Conservation (phyloP, 2,329 filamentous ascomycete species). For the Bisporella sp. region DNA sequence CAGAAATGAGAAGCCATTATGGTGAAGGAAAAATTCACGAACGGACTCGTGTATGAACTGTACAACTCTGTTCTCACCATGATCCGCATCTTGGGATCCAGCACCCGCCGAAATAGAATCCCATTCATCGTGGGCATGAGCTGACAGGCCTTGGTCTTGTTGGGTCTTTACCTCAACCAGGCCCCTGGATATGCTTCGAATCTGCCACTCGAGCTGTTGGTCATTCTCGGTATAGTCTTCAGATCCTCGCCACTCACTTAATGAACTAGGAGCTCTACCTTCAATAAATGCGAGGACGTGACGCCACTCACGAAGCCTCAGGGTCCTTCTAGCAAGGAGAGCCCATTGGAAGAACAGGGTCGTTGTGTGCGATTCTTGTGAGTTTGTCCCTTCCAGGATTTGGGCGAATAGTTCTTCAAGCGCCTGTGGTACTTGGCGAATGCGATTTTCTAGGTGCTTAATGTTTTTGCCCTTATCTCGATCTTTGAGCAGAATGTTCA, state of each 20-base stretch:
- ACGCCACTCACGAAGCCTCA: neutral
- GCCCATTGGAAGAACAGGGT: neutral
- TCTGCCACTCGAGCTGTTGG: neutral
- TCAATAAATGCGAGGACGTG: neutral
- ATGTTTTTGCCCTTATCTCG: neutral
- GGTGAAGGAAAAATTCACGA: neutral
- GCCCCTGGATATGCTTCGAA: neutral
- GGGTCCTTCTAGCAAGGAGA: neutral
- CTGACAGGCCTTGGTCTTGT: neutral
- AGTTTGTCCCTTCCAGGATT: neutral
- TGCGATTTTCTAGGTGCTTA: neutral
- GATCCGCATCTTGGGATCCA: neutral
- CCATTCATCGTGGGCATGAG: neutral
- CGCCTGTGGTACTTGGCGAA: neutral
- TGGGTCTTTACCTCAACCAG: neutral
- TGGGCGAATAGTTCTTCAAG: neutral
- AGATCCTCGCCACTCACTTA: neutral
- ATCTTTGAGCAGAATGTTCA: neutral
- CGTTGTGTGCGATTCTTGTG: neutral
- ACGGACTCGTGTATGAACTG: neutral
- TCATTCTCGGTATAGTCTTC: neutral
- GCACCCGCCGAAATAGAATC: neutral
- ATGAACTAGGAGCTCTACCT: neutral
- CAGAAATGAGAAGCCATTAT: neutral
- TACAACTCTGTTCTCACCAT: neutral